phyloP scores from a whole-genome alignment of 306 rosid species.

The Myrica gale region DNA sequence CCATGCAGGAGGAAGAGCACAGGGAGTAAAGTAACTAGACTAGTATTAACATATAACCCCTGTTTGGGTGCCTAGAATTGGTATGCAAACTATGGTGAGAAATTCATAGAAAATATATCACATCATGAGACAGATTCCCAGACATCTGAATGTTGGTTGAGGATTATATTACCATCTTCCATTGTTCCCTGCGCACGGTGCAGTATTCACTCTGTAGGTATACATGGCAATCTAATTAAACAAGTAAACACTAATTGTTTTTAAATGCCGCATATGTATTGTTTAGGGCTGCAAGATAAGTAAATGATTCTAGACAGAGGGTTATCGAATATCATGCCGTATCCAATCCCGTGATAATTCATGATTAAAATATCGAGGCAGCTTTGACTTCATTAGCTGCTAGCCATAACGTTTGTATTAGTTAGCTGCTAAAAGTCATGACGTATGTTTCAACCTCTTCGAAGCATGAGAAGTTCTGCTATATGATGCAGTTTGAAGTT shows the following conservation, averaged over 20 bases:
- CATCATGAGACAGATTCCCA: not conserved
- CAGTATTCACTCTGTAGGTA: not conserved
- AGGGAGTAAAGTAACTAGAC: too few species aligned
- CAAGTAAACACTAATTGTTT: not conserved
- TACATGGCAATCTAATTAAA: not conserved
- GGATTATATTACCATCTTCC: too few species aligned
- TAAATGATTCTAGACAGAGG: constrained; percentile 30
- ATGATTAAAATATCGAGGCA: constrained; percentile 12
- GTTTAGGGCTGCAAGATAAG: constrained; percentile 29
- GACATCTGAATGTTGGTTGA: not conserved
- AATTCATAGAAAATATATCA: not conserved
- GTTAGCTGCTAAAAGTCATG: not conserved
- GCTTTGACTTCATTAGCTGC: not conserved
- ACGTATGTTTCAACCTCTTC: not conserved
- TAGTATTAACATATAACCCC: not conserved
- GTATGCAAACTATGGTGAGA: not conserved
- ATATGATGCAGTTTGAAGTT: not conserved
- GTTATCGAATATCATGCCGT: constrained; percentile 28
- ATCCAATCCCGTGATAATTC: constrained; percentile 23
- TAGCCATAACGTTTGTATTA: not conserved
- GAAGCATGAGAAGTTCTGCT: not conserved
- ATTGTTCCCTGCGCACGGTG: too few species aligned
- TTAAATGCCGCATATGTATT: not conserved
- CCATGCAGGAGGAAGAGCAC: too few species aligned
- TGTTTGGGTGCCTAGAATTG: not conserved